Evolutionary conservation across 2,329 filamentous ascomycete species (phyloP).

Genomic region (Fusarium sp.): DNA sequence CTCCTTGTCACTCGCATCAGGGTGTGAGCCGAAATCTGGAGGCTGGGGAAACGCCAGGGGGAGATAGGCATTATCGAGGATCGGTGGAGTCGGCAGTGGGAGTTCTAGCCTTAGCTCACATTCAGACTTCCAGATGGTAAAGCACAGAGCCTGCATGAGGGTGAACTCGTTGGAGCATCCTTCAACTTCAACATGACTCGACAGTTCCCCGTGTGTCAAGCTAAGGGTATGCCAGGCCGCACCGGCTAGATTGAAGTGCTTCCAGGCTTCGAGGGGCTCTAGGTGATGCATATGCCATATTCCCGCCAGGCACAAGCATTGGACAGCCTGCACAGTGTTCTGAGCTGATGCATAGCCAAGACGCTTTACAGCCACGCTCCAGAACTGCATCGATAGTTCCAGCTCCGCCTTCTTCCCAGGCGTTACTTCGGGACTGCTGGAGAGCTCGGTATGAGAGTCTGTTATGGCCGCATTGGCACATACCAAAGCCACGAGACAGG

Average conservation of each 20-base stretch:
- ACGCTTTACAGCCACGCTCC: not conserved
- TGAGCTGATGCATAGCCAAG: not conserved
- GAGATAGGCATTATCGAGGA: not conserved
- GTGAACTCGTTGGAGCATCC: not conserved
- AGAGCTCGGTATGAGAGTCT: not conserved
- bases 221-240: not conserved
- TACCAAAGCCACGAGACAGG: fast-evolving
- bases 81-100: not conserved
- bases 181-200: not conserved
- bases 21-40: not conserved
- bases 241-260: not conserved
- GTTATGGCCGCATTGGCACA: not conserved
- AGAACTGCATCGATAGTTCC: not conserved
- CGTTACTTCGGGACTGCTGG: not conserved
- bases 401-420: not conserved
- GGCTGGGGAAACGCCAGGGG: not conserved
- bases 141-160: not conserved
- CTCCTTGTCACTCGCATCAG: not conserved
- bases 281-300: not conserved
- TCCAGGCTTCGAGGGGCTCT: not conserved
- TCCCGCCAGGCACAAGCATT: not conserved
- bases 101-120: not conserved
- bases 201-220: not conserved
- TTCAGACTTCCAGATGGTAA: not conserved
- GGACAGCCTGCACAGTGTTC: not conserved